Conservation (phyloP, 352 stramenopile species). For the Globisporangium takayamanum region DNA sequence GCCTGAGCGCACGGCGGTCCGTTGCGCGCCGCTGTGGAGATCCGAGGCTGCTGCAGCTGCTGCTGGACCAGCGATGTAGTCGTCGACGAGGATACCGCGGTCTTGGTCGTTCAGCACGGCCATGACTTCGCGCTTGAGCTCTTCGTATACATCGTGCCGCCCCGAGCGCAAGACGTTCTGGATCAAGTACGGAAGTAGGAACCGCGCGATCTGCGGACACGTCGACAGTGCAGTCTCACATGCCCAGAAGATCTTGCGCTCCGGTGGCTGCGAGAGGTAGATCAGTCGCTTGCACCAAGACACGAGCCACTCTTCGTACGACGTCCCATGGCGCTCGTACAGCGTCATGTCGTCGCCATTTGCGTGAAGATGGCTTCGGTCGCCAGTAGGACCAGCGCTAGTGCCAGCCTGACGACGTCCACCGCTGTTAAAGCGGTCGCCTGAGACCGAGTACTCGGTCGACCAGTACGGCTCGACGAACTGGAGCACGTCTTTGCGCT, state of each 20-base stretch:
- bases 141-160: slow-evolving; percentile 45
- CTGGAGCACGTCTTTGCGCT: slow-evolving; percentile 79
- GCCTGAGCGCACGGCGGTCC: neutral
- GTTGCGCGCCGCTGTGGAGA: too few species aligned
- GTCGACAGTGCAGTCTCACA: slow-evolving; percentile 51
- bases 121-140: slow-evolving; percentile 80
- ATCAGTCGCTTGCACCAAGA: slow-evolving; percentile 74
- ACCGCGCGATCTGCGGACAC: slow-evolving; percentile 71
- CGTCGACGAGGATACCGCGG: slow-evolving; percentile 46
- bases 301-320: slow-evolving; percentile 82
- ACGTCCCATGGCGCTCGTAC: slow-evolving; percentile 69
- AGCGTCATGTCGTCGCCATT: slow-evolving; percentile 41
- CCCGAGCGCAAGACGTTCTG: slow-evolving; percentile 80
- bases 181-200: slow-evolving; percentile 80
- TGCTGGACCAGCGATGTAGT: slow-evolving; percentile 29
- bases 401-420: slow-evolving; percentile 12
- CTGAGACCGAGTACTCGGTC: slow-evolving; percentile 64
- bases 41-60: slow-evolving; percentile 16
- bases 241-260: slow-evolving; percentile 79
- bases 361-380: slow-evolving; percentile 10
- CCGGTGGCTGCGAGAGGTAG: slow-evolving; percentile 67
- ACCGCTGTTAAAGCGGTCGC: slow-evolving; percentile 10
- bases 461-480: slow-evolving; percentile 88
- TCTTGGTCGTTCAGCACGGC: slow-evolving; percentile 71
- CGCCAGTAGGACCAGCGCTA: slow-evolving; percentile 18